Evolutionary conservation across 805 yeast species (phyloP), one percentile per base, ranked within the genome.

Genomic region (Maudiozyma turicensis): DNA sequence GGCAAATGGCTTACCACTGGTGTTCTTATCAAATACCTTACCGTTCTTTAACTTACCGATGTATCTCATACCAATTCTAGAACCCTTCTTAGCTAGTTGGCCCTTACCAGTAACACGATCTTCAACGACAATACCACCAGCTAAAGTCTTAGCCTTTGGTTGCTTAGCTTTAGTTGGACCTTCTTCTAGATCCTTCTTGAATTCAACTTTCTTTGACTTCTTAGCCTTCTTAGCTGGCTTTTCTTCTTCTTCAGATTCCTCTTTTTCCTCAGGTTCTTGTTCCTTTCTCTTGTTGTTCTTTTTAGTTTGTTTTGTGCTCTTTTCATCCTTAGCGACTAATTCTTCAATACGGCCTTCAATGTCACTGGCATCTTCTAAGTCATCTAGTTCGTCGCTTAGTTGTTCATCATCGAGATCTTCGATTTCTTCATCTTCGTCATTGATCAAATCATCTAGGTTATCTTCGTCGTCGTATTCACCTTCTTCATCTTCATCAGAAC

Each of bases 11-110:
- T 88, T 91, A 63, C 99, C 99, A 57, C 83, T 77, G 59, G 96
- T 88, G 82, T 93, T 93, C 72, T 91, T 90, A 78, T 93, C 99
- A 58, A 93, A 93, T 45, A 86, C 89, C 69, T 87, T 87, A 60
- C 98, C 99, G 74, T 90, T 89, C 75, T 86, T 84, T 70, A 93
- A 82, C 76, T 93, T 95, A 68, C 99, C 99, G 60, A 93, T 86
- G 80, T 93, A 93, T 76, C 99, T 82, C 72, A 93, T 90, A 67
- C 96, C 95, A 57, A 93, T 95, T 68, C 79, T 87, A 73, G 86
- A 78, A 53, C 96, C 95, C 60, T 77, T 74, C 76, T 89, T 90
- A 66, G 95, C 95, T 55, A 75, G 74, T 60, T 87, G 81, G 53
- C 99, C 99, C 51, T 80, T 78, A 64, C 99, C 99, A 51, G 76